Conservation (phyloP, 176 grass and related monocot genomes). For the Otatea glauca region DNA sequence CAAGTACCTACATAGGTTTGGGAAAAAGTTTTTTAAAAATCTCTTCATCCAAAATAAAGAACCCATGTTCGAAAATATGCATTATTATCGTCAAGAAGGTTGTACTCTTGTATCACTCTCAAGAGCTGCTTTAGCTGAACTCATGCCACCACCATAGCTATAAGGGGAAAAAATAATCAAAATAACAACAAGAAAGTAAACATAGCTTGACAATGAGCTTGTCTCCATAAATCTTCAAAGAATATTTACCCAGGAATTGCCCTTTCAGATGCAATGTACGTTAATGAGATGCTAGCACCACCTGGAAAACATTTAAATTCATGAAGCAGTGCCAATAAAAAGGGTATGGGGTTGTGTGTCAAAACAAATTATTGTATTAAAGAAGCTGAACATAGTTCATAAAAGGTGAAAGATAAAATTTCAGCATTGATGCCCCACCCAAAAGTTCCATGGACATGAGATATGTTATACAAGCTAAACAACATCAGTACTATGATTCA, state of each 20-base stretch:
- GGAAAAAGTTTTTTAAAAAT: background rate
- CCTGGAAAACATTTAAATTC: constrained; percentile 46
- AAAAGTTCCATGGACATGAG: background rate
- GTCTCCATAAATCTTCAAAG: background rate
- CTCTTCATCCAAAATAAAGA: constrained; percentile 13
- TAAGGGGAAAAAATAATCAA: constrained; percentile 30
- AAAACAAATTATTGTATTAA: constrained; percentile 7
- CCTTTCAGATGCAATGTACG: constrained; percentile 81
- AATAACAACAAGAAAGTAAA: constrained; percentile 21
- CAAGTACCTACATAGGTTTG: constrained; percentile 59
- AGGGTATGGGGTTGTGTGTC: background rate
- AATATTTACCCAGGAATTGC: constrained; percentile 77
- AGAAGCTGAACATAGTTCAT: background rate
- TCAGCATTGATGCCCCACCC: background rate
- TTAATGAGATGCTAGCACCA: constrained; percentile 72
- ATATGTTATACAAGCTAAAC: background rate
- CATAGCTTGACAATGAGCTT: background rate
- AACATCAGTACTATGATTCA: constrained; percentile 18
- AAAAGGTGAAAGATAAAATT: constrained; percentile 1
- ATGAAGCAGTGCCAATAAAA: background rate
- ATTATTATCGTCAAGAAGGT: constrained; percentile 20
- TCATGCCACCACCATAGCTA: constrained; percentile 92
- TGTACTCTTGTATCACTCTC: constrained; percentile 91
- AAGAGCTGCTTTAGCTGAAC: constrained; percentile 89
- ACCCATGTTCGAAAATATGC: background rate